Percentiles rank a stretch among this genome's conserved stretches.
phyloP scores from a whole-genome alignment of 1,284 basidiomycete genomes.

The Ceratobasidium sp. region DNA sequence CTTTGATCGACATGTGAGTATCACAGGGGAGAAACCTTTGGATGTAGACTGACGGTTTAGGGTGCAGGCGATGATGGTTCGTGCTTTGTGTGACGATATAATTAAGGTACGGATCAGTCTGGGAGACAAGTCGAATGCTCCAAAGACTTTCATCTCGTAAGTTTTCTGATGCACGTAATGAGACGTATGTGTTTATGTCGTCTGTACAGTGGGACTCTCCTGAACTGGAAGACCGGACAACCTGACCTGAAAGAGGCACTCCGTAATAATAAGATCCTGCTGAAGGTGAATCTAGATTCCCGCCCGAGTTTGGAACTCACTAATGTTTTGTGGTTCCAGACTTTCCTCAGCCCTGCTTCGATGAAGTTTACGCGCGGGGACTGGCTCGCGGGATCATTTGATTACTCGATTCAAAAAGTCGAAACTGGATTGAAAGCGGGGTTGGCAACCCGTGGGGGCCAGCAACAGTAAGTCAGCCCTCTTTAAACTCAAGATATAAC shows the following conservation, averaged over 20 bases:
- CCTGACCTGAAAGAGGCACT: neutral
- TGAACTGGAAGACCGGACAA: constrained; percentile 35
- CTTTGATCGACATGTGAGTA: constrained; percentile 33
- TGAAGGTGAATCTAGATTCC: constrained; percentile 8
- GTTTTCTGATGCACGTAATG: constrained; percentile 21
- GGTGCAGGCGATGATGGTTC: constrained; percentile 36
- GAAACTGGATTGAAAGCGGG: constrained; percentile 30
- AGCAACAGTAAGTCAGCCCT: constrained; percentile 10
- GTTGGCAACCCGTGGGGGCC: neutral
- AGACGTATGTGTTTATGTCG: neutral
- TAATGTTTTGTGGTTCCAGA: constrained; percentile 1
- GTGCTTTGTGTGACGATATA: constrained; percentile 34
- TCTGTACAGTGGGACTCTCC: constrained; percentile 29
- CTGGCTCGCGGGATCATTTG: constrained; percentile 38
- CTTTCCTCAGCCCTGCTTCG: constrained; percentile 28
- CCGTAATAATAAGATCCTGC: constrained; percentile 25
- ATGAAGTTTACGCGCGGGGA: constrained; percentile 40
- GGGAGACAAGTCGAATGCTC: neutral
- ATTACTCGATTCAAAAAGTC: constrained; percentile 33
- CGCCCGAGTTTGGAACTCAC: no score
- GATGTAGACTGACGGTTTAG: neutral
- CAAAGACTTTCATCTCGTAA: constrained; percentile 24
- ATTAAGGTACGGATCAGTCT: constrained; percentile 31
- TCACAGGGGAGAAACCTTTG: neutral
- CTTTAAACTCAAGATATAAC: no score